A percentile compares a stretch with the other conserved stretches of the same genome.
phyloP scores from a whole-genome alignment of 2,329 filamentous ascomycete species.

The Fusarium siculi region DNA sequence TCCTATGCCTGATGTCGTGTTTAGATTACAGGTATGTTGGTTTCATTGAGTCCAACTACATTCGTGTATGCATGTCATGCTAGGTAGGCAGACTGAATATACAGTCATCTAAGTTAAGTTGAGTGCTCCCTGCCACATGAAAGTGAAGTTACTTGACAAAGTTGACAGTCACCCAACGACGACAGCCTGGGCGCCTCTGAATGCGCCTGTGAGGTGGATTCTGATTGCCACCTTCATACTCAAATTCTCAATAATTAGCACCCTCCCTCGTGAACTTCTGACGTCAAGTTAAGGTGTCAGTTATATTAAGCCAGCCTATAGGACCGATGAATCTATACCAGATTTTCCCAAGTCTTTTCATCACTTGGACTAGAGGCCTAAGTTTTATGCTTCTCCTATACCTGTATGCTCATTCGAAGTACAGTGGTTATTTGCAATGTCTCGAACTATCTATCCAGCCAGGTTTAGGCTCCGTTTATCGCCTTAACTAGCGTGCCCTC shows the following conservation, averaged over 20 bases:
- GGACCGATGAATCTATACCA: not conserved
- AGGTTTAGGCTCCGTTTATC: conserved; percentile 23
- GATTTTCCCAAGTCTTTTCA: not conserved
- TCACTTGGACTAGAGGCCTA: not conserved
- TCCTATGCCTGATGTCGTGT: not conserved
- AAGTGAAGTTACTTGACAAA: not conserved
- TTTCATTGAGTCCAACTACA: conserved; percentile 1
- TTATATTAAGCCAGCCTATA: not conserved
- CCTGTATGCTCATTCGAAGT: not conserved
- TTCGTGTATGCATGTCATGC: not conserved
- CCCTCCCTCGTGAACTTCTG: not conserved
- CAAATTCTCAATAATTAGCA: not conserved
- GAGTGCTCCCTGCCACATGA: not conserved
- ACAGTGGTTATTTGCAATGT: conserved; percentile 8
- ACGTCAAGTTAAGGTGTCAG: not conserved
- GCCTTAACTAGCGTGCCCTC: conserved; percentile 39
- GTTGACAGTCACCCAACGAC: not conserved
- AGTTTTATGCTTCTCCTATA: not conserved
- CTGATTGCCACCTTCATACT: not conserved
- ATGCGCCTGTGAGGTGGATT: not conserved
- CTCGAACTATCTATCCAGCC: conserved; percentile 14
- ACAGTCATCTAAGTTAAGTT: not conserved
- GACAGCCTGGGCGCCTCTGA: not conserved
- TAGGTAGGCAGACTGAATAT: not conserved
- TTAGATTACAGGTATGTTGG: conserved; percentile 2